Evolutionary conservation across 805 yeast species (phyloP).

Genomic region (Saturnispora gosingensis): DNA sequence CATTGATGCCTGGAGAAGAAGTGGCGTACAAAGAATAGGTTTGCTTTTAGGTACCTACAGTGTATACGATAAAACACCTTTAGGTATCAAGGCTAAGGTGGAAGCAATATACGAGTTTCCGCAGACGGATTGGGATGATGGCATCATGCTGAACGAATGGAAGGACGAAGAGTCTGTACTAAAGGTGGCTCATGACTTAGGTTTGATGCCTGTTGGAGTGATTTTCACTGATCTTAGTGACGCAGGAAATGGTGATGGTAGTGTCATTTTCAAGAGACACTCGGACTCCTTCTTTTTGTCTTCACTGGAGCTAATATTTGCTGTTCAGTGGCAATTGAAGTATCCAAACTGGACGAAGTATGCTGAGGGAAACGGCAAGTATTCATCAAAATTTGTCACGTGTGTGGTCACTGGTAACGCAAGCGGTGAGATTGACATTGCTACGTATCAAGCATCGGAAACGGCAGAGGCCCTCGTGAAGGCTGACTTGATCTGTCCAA

Average conservation of each 20-base stretch:
- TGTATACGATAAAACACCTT: slow-evolving; percentile 71
- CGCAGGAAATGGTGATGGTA: slow-evolving; percentile 77
- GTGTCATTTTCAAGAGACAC: slow-evolving; percentile 88
- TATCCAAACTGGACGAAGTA: slow-evolving; percentile 57
- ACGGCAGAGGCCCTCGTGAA: slow-evolving; percentile 80
- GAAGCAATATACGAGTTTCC: slow-evolving; percentile 93
- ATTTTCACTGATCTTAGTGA: slow-evolving; percentile 87
- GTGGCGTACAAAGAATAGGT: slow-evolving; percentile 85
- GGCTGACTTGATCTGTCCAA: slow-evolving; percentile 79
- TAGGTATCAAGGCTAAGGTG: slow-evolving; percentile 90
- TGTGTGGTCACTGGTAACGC: slow-evolving; percentile 89
- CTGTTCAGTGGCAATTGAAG: slow-evolving; percentile 66
- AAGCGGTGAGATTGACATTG: slow-evolving; percentile 81
- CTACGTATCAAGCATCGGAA: slow-evolving; percentile 81
- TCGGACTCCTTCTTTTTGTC: slow-evolving; percentile 83
- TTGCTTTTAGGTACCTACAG: slow-evolving; percentile 76
- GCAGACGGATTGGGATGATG: slow-evolving; percentile 80
- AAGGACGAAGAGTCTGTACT: slow-evolving; percentile 47
- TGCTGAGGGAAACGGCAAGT: slow-evolving; percentile 49
- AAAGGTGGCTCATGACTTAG: slow-evolving; percentile 46
- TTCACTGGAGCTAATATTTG: slow-evolving; percentile 77
- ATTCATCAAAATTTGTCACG: slow-evolving; percentile 86
- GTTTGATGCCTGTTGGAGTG: slow-evolving; percentile 66
- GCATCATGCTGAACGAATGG: slow-evolving; percentile 52
- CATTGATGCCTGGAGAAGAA: slow-evolving; percentile 84